A percentile compares a stretch with the other conserved stretches of the same genome.
These are phyloP conservation scores for Magnusiomyces clavatus DNA, from an alignment of 1,139 yeast genomes.

Conservation along the genomic window DNA sequence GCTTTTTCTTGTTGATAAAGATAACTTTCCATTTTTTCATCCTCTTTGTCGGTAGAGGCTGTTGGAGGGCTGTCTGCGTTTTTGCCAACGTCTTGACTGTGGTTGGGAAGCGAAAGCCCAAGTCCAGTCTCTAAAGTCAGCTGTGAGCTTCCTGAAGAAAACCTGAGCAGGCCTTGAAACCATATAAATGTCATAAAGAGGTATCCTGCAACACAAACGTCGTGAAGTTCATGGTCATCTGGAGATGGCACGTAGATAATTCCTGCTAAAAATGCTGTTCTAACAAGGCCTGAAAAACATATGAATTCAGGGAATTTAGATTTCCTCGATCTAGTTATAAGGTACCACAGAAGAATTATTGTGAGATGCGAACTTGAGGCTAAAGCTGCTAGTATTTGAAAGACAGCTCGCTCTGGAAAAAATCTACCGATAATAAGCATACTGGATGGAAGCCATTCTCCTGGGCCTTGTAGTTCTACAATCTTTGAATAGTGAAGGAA, in stretches of 20 bases:
- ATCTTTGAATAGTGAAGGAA: conserved; percentile 6
- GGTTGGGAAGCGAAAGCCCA: too few relatives aligned
- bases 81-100: too few relatives aligned
- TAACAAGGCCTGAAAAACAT: conserved; percentile 4
- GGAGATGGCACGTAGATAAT: conserved; percentile 9
- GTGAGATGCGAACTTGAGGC: conserved; percentile 65
- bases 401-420: conserved; percentile 73
- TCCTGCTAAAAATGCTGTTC: conserved; percentile 10
- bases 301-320: conserved; percentile 6
- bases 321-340: conserved; percentile 31
- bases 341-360: conserved; percentile 71
- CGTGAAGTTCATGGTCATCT: conserved; percentile 13
- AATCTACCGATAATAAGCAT: conserved; percentile 3
- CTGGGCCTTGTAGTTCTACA: conserved; percentile 3
- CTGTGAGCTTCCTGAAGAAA: background rate
- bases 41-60: background rate
- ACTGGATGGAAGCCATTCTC: conserved; percentile 9
- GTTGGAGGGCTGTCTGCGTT: too few relatives aligned
- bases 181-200: conserved; percentile 7
- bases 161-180: conserved; percentile 8
- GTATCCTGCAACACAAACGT: conserved; percentile 8
- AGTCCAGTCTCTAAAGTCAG: background rate
- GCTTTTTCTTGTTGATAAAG: too few relatives aligned
- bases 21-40: background rate
- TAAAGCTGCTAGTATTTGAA: conserved; percentile 63